Base-by-base conservation (phyloP, 2,329 filamentous ascomycete genomes). In the Colletotrichum eleusines region DNA sequence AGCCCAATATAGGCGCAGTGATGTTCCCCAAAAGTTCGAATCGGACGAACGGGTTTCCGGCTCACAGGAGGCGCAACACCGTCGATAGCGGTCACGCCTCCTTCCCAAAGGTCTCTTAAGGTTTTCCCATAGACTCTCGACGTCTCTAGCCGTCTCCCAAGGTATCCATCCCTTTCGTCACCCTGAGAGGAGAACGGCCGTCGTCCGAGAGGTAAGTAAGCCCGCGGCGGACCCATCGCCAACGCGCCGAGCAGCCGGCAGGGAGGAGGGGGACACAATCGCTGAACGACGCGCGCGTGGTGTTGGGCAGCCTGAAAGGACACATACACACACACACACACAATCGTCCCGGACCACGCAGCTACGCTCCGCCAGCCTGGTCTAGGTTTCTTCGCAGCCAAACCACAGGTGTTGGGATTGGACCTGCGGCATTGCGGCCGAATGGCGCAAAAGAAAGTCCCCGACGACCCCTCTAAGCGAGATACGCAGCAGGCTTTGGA, bases 21-120 rank as follows among this genome's bases (percentile, higher is more conserved):
- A 20, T 46, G 20, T 31, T 33, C 42, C 28, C 12, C 20, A 26
- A 48, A 20, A 35, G n/a, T 9, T 26, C 20, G 40, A 62, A 44
- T 62, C 53, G 64, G 65, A 67, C 58, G 58, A 67, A 67, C 58
- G 59, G 64, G 38, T 46, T 54, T 63, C 23, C 57, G 58, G 59
- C 44, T 62, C 59, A 7, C n/a, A 33, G 18, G 42, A 62, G 44
- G 28, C 40, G 42, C 42, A 44, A 26, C 40, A 23, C 23, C 38
- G 14, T 26, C 54, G 26, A 26, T 14, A 35, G 51, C 8, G 51
- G 51, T n/a, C 14, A 31, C 26, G 50, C 33, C 28, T 5, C 3
- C 7, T 7, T 20, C 16, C 31, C 16, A 26, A 42, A 35, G 35
- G 26, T 7, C 26, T n/a, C 53, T 42, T 38, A 26, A 42, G 35